phyloP scores from a whole-genome alignment of 306 rosid genomes.

The Pueraria montana region DNA sequence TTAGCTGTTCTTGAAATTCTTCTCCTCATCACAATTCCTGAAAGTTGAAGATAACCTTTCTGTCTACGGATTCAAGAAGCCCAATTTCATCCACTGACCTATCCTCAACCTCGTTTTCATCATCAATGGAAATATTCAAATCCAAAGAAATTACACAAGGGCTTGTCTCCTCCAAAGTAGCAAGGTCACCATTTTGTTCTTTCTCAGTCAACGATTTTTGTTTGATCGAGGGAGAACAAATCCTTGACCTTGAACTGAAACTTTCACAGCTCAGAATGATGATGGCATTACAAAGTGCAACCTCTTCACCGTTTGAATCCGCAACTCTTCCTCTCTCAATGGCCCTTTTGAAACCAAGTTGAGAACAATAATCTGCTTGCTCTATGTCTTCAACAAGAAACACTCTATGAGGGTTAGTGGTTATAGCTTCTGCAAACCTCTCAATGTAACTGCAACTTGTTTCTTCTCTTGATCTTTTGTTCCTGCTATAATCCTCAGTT shows the following conservation, averaged over 20 bases:
- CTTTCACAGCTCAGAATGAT: constrained; percentile 83
- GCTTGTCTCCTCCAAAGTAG: constrained; percentile 56
- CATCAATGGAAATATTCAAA: constrained; percentile 89
- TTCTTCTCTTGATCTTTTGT: constrained; percentile 85
- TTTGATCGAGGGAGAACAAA: constrained; percentile 74
- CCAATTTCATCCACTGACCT: constrained; percentile 74
- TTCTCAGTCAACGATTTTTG: constrained; percentile 51
- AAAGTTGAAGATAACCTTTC: constrained; percentile 77
- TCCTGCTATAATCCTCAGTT: constrained; percentile 66
- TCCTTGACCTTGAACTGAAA: constrained; percentile 86
- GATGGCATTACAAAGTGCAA: constrained; percentile 76
- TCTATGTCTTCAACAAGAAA: constrained; percentile 87
- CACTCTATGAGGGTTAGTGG: constrained; percentile 80
- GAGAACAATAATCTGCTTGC: constrained; percentile 84
- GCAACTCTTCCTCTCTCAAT: constrained; percentile 74
- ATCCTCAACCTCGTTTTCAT: constrained; percentile 51
- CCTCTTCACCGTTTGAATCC: constrained; percentile 72
- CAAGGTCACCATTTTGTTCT: no score
- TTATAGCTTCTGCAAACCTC: constrained; percentile 70
- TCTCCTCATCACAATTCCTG: constrained; percentile 67
- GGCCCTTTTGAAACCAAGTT: constrained; percentile 87
- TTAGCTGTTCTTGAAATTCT: constrained; percentile 2
- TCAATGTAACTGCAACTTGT: constrained; percentile 75
- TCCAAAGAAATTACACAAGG: constrained; percentile 77
- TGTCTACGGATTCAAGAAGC: constrained; percentile 85